Conservation (phyloP, 257 asterid species). For the Solanum sitiens region DNA sequence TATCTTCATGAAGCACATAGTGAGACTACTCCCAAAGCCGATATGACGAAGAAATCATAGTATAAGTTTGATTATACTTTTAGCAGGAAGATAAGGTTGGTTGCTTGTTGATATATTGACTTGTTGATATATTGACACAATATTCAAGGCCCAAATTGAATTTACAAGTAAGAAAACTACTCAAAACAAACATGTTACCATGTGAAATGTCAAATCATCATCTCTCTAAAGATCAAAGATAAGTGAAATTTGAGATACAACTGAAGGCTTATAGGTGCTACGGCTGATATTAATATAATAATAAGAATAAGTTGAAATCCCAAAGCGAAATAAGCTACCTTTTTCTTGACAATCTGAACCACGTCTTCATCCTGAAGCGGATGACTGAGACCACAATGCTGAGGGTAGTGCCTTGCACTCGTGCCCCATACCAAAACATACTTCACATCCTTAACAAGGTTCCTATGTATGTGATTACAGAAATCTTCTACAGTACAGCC, state of each 20-base stretch:
- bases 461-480: slow-evolving; percentile 93
- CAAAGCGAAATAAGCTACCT: slow-evolving; percentile 32
- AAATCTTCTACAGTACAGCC: slow-evolving; percentile 92
- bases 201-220: neutral
- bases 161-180: neutral
- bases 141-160: neutral
- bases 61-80: neutral
- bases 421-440: slow-evolving; percentile 92
- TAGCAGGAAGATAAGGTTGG: neutral
- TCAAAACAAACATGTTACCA: neutral
- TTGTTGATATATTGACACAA: neutral
- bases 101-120: neutral
- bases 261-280: neutral
- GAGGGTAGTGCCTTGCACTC: slow-evolving; percentile 93
- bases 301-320: neutral
- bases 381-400: slow-evolving; percentile 91
- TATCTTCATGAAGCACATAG: neutral
- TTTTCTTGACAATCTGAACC: slow-evolving; percentile 91
- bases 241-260: neutral
- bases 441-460: slow-evolving; percentile 84
- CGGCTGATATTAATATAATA: neutral
- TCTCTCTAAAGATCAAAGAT: neutral
- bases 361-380: slow-evolving; percentile 86
- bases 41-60: neutral
- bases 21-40: neutral